phyloP scores from a whole-genome alignment of 441 rosid species.

The Erodium trifolium region DNA sequence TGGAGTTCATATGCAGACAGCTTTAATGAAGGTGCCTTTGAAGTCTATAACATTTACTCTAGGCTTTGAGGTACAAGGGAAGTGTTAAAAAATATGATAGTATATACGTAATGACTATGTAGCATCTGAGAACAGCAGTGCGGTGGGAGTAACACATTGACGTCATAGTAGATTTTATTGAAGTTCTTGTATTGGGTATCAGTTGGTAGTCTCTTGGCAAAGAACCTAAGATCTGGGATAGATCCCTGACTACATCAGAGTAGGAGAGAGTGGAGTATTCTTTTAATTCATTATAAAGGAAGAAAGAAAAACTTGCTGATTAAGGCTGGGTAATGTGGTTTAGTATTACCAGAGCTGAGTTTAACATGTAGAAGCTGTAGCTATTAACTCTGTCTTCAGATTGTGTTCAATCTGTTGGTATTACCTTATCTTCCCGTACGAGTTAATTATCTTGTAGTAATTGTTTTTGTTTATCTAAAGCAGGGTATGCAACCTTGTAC shows the following conservation, averaged over 20 bases:
- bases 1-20: background rate
- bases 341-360: background rate
- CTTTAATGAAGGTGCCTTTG: background rate
- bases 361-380: background rate
- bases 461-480: background rate
- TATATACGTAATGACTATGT: background rate
- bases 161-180: no score
- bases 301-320: background rate
- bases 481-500: slow-evolving; percentile 9
- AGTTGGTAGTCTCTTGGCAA: no score
- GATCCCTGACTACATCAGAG: background rate
- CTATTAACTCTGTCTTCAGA: background rate
- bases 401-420: background rate
- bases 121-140: no score
- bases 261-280: background rate
- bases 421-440: background rate
- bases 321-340: background rate
- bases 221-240: no score
- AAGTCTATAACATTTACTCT: background rate
- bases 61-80: background rate
- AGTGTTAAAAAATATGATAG: background rate
- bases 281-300: background rate
- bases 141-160: no score
- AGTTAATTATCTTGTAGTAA: background rate
- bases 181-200: no score